phyloP scores from a whole-genome alignment of 2,329 filamentous ascomycete genomes.

The Fusarium setosum region DNA sequence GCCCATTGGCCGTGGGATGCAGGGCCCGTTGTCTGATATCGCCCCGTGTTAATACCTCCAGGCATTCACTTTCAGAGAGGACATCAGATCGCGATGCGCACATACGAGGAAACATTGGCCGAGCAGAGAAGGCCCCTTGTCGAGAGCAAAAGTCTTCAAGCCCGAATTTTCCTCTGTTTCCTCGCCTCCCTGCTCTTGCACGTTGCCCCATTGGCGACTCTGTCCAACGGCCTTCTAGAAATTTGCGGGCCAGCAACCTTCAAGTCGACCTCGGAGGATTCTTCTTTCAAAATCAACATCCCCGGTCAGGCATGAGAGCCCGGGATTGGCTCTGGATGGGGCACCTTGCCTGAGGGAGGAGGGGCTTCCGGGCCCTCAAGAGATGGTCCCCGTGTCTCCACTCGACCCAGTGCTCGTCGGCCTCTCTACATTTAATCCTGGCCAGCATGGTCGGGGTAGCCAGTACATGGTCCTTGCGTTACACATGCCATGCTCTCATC shows the following conservation, averaged over 20 bases:
- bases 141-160: constrained; percentile 42
- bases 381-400: constrained; percentile 46
- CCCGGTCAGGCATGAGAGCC: constrained; percentile 39
- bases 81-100: constrained; percentile 11
- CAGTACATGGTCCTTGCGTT: constrained; percentile 35
- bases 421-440: constrained; percentile 42
- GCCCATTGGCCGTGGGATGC: constrained; percentile 17
- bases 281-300: constrained; percentile 43
- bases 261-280: constrained; percentile 46
- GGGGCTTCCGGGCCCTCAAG: constrained; percentile 43
- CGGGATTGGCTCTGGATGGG: constrained; percentile 39
- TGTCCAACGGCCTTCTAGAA: constrained; percentile 49
- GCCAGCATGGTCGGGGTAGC: constrained; percentile 38
- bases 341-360: constrained; percentile 40
- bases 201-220: constrained; percentile 36
- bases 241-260: constrained; percentile 42
- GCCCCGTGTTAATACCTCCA: constrained; percentile 33
- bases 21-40: constrained; percentile 28
- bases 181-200: constrained; percentile 34
- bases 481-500: constrained; percentile 37
- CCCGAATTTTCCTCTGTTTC: constrained; percentile 41
- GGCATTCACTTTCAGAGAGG: constrained; percentile 8
- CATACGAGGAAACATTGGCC: constrained; percentile 16
- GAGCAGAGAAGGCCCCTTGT: constrained; percentile 33
- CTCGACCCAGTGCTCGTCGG: constrained; percentile 43